Percentiles rank a stretch among this genome's conserved stretches.
Evolutionary conservation across 2,329 filamentous ascomycete genomes (phyloP).

Genomic region (Ophioceras dolichostomum): DNA sequence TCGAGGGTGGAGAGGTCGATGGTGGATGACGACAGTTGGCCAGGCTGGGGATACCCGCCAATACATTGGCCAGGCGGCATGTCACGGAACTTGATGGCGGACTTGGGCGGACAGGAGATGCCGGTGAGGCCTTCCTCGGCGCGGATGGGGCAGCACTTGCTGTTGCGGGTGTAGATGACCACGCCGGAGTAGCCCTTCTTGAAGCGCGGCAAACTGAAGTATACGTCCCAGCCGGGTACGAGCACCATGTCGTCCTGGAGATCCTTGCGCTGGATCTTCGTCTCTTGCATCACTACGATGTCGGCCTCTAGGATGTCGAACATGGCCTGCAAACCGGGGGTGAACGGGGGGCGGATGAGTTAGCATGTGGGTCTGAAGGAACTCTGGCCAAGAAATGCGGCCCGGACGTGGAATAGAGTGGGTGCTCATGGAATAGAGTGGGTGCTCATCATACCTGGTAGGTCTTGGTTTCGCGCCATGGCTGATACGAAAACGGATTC

Average conservation of each 20-base stretch:
- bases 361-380: neutral
- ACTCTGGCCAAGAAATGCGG: neutral
- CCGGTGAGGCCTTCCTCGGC: conserved; percentile 94
- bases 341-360: conserved; percentile 1
- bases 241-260: conserved; percentile 92
- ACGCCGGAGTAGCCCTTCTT: conserved; percentile 98
- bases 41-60: conserved; percentile 68
- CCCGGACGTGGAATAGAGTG: neutral
- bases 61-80: conserved; percentile 65
- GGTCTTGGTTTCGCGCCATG: conserved; percentile 61
- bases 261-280: conserved; percentile 91
- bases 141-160: conserved; percentile 71
- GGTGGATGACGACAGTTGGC: conserved; percentile 43
- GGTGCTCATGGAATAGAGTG: neutral
- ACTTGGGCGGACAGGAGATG: conserved; percentile 60
- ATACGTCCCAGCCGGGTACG: conserved; percentile 90
- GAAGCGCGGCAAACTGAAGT: conserved; percentile 82
- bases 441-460: conserved; percentile 58
- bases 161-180: conserved; percentile 85
- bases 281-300: conserved; percentile 89
- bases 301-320: conserved; percentile 88
- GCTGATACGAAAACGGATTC: conserved; percentile 74
- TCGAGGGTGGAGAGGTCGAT: conserved; percentile 67
- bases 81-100: conserved; percentile 58
- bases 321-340: conserved; percentile 58